Conservation (phyloP, 108 stramenopile genomes). For the Craspedostauros australis region DNA sequence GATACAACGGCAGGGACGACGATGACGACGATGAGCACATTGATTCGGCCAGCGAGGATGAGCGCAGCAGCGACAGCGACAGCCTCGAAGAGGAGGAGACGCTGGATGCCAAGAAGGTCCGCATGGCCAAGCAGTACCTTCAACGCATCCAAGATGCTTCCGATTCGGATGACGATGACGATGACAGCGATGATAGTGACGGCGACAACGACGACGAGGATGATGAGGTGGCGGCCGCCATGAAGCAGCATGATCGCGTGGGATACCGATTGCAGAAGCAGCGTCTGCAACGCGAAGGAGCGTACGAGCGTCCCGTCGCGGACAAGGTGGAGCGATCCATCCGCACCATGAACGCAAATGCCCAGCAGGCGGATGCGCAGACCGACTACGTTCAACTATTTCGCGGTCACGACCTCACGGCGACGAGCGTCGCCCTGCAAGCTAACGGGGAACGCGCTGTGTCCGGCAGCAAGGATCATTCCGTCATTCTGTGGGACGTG, state of each 20-base stretch:
- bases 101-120: slow-evolving; percentile 66
- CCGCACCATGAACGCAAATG: not conserved
- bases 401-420: slow-evolving; percentile 75
- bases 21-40: slow-evolving; percentile 32
- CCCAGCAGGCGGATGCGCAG: not conserved
- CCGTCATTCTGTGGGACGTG: slow-evolving; percentile 86
- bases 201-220: slow-evolving; percentile 31
- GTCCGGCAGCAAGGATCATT: slow-evolving; percentile 95
- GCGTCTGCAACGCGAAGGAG: slow-evolving; percentile 61
- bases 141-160: slow-evolving; percentile 45
- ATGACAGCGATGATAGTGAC: slow-evolving; percentile 22
- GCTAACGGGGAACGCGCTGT: slow-evolving; percentile 44
- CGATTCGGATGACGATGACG: slow-evolving; percentile 24
- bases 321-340: slow-evolving; percentile 34
- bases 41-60: slow-evolving; percentile 31
- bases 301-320: slow-evolving; percentile 50
- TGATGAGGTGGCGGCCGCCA: slow-evolving; percentile 21
- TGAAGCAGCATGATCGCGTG: slow-evolving; percentile 27
- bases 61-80: slow-evolving; percentile 34
- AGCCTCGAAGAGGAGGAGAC: slow-evolving; percentile 64
- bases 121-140: slow-evolving; percentile 78
- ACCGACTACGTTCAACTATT: slow-evolving; percentile 37
- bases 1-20: slow-evolving; percentile 13
- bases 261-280: slow-evolving; percentile 38
- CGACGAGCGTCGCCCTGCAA: slow-evolving; percentile 84